These are phyloP conservation scores for Macrocybe gigantea DNA, from an alignment of 768 basidiomycete genomes.

Conservation along the genomic window DNA sequence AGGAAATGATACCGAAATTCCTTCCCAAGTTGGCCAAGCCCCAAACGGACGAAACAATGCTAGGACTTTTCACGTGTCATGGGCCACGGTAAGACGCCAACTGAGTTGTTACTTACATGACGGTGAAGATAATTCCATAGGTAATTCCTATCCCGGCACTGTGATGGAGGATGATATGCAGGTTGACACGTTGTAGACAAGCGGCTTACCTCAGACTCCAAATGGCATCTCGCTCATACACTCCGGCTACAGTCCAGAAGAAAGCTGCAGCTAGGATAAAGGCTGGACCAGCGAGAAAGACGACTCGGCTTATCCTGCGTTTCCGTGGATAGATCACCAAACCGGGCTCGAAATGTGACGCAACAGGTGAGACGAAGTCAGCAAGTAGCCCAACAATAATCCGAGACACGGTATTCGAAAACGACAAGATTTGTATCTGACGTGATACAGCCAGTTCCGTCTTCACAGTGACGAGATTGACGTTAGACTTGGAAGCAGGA, in stretches of 20 bases:
- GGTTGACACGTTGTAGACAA: neutral
- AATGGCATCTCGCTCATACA: conserved; percentile 44
- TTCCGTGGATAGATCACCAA: conserved; percentile 33
- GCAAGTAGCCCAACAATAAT: conserved; percentile 64
- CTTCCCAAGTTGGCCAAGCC: conserved; percentile 64
- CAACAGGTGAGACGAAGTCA: conserved; percentile 64
- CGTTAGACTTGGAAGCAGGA: conserved; percentile 12
- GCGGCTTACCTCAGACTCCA: conserved; percentile 62
- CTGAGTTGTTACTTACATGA: conserved; percentile 44
- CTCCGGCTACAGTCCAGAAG: conserved; percentile 45
- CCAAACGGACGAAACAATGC: conserved; percentile 68
- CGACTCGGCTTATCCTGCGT: conserved; percentile 54
- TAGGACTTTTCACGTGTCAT: conserved; percentile 41
- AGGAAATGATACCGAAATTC: conserved; percentile 72
- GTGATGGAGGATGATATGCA: conserved; percentile 4
- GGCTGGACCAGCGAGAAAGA: conserved; percentile 49
- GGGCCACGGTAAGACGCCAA: neutral
- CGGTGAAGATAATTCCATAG: conserved; percentile 67
- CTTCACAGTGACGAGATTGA: conserved; percentile 11
- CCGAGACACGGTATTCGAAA: conserved; percentile 68
- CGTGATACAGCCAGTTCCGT: conserved; percentile 38
- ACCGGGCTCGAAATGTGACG: conserved; percentile 34
- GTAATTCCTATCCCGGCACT: conserved; percentile 63
- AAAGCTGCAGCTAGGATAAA: conserved; percentile 45
- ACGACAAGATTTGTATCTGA: conserved; percentile 67